phyloP scores from a whole-genome alignment of 257 asterid genomes.

The Cruciata laevipes region DNA sequence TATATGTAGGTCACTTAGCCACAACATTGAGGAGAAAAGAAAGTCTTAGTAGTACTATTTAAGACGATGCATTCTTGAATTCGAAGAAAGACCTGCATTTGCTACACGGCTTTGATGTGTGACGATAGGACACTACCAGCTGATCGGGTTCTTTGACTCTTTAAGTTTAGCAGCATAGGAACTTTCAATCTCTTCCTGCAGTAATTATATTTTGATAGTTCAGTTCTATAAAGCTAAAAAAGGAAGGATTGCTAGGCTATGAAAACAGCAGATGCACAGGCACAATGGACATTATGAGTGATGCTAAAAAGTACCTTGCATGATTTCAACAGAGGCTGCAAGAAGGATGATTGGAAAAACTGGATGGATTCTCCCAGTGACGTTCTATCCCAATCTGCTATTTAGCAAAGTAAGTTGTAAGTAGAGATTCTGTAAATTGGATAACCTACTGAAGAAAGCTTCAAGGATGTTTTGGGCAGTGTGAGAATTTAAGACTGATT shows the following conservation, averaged over 20 bases:
- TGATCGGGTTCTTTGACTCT: conserved; percentile 53
- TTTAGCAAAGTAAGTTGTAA: neutral
- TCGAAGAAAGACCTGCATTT: conserved; percentile 3
- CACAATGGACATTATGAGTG: neutral
- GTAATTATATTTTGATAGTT: neutral
- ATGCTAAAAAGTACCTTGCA: conserved; percentile 62
- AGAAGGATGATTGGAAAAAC: conserved; percentile 64
- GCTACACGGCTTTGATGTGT: neutral
- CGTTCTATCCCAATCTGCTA: conserved; percentile 68
- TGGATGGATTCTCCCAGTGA: conserved; percentile 66
- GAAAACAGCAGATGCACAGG: neutral
- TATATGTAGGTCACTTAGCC: neutral
- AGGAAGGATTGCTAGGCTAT: neutral
- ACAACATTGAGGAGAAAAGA: neutral
- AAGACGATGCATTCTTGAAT: neutral
- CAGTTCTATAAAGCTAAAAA: conserved; percentile 1
- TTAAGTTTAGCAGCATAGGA: conserved; percentile 53
- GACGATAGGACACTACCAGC: conserved; percentile 40
- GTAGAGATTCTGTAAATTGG: neutral
- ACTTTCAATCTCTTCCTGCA: conserved; percentile 83
- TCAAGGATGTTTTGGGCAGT: neutral
- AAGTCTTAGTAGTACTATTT: neutral
- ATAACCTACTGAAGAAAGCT: neutral
- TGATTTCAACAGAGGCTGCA: conserved; percentile 80
- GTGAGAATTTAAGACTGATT: too few species aligned